Evolutionary conservation across 2,329 filamentous ascomycete species (phyloP), one percentile per base, ranked within the genome.

Genomic region (Phaeomoniella chlamydospora): DNA sequence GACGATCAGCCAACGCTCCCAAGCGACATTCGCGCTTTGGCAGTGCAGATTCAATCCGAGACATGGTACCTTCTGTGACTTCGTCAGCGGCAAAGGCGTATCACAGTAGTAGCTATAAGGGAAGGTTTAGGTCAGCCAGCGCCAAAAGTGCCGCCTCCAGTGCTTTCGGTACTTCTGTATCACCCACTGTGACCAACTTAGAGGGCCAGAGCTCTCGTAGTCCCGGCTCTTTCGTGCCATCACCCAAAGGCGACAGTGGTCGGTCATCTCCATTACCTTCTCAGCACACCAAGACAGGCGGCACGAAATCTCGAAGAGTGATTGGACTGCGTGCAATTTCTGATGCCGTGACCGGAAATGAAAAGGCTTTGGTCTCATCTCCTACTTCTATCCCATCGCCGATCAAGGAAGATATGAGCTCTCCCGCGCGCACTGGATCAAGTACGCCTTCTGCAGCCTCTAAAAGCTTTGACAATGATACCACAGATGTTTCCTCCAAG

Each of bases 291-390:
- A 72, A 52, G 53, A 77, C 49, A 72, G 74, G 74, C 49, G 78
- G 45, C 56, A 71, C 64, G 18, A 70, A 61, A 45, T 73, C 70
- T 44, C 65, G 67, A 37, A 68, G 68, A 39, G 68, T 68, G 15
- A 72, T 77, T 31, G 83, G 85, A n/a, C 67, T 93, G 38, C 71
- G 88, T 43, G 80, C 85, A 11, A 84, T 87, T 37, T 94, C 88
- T 3, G 88, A 94, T 51, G 66, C 70, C 14, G 65, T 73, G 13
- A 70, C 68, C 2, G 65, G 65, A 17, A 61, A 51, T 31, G 69
- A 73, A 40, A 74, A 68, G 51, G 58, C 62, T n/a, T 43, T 53
- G 14, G 57, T 61, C 14, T 58, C 51, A 17, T 58, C 65, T 10
- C 58, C 58, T 11, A 39, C 32, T n/a, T 44, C 39, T 30, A 49